phyloP scores from a whole-genome alignment of 257 asterid species.

The Solanum megistacrolobum region DNA sequence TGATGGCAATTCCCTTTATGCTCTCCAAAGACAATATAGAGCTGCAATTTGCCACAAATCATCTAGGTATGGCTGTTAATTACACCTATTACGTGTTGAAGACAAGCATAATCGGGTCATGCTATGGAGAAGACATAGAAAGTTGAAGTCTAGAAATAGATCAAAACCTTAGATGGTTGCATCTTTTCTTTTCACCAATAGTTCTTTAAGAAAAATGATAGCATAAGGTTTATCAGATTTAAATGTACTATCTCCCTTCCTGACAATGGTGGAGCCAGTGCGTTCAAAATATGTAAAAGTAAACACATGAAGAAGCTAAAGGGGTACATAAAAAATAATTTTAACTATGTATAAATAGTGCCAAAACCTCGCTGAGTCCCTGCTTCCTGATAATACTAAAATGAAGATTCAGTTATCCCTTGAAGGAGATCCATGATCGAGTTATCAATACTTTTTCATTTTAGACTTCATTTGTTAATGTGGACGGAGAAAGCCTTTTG shows the following conservation, averaged over 20 bases:
- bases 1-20: conserved; percentile 62
- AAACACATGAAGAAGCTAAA: not conserved
- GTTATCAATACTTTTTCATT: not conserved
- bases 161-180: not conserved
- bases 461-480: not conserved
- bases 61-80: conserved; percentile 41
- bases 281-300: not conserved
- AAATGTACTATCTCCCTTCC: not conserved
- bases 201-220: not conserved
- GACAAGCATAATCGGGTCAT: not conserved
- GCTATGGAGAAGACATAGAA: not conserved
- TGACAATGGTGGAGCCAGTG: not conserved
- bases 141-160: not conserved
- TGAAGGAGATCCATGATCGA: not conserved
- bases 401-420: not conserved
- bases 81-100: not conserved
- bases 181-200: not conserved
- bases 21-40: conserved; percentile 74
- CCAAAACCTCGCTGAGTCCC: not conserved
- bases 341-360: not conserved
- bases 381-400: not conserved
- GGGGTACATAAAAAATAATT: not conserved
- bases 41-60: conserved; percentile 80
- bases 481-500: not conserved
- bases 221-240: not conserved